These are phyloP conservation scores for Alternaria consortialis DNA, from an alignment of 2,329 filamentous ascomycete species.

Conservation along the genomic window DNA sequence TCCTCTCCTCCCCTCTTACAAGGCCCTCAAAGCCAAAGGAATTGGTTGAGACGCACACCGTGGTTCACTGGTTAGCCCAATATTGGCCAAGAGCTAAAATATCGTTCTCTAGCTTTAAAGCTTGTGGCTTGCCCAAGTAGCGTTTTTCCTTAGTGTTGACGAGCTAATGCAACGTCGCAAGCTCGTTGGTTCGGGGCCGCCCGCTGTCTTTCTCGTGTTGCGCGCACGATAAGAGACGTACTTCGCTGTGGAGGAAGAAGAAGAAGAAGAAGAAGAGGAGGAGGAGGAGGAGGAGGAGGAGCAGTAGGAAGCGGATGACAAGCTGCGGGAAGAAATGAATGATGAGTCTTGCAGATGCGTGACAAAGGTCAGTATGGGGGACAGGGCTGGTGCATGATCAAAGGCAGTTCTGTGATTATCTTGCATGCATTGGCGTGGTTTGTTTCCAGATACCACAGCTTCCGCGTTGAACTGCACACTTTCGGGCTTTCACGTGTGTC, in stretches of 20 bases:
- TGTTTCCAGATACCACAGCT: neutral
- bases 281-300: neutral
- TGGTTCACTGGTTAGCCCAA: neutral
- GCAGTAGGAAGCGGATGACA: neutral
- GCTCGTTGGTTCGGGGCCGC: conserved; percentile 3
- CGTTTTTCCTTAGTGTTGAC: neutral
- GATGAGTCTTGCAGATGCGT: neutral
- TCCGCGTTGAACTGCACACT: neutral
- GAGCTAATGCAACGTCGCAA: neutral
- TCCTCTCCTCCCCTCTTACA: neutral
- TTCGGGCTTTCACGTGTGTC: neutral
- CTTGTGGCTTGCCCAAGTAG: conserved; percentile 1
- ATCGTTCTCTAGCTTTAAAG: neutral
- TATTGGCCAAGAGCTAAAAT: neutral
- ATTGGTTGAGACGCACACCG: conserved; percentile 3
- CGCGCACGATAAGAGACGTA: neutral
- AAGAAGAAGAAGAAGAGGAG: no score
- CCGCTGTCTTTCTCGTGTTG: conserved; percentile 7
- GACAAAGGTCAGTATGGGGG: neutral
- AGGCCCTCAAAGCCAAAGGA: neutral
- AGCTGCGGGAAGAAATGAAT: neutral
- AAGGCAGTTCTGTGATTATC: neutral
- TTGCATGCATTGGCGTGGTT: neutral
- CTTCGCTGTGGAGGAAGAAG: neutral
- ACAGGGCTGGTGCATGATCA: neutral